Conservation (phyloP, 1,284 basidiomycete species). For the Gastroboletus turbinatus region DNA sequence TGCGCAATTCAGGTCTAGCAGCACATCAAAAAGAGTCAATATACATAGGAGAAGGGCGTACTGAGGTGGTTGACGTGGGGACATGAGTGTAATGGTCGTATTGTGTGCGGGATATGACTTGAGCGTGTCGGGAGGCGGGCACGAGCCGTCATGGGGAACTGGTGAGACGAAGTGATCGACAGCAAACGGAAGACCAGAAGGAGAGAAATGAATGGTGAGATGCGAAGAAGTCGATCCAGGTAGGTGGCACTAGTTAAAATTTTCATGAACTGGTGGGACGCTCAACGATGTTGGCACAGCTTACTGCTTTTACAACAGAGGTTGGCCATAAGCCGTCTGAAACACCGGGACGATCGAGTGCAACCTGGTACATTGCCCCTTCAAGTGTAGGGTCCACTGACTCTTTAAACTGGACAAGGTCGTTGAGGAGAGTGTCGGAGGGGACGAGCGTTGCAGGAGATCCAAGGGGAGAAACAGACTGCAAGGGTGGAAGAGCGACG, state of each 20-base stretch:
- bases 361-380: slow-evolving; percentile 69
- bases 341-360: slow-evolving; percentile 58
- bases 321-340: slow-evolving; percentile 55
- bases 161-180: slow-evolving; percentile 71
- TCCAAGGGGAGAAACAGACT: slow-evolving; percentile 26
- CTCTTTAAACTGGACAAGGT: slow-evolving; percentile 44
- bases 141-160: slow-evolving; percentile 62
- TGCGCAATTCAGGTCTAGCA: slow-evolving; percentile 60
- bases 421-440: slow-evolving; percentile 42
- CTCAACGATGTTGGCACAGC: slow-evolving; percentile 33
- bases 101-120: slow-evolving; percentile 42
- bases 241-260: slow-evolving; percentile 57
- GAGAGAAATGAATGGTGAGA: slow-evolving; percentile 56
- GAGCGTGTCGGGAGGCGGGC: slow-evolving; percentile 36
- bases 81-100: slow-evolving; percentile 51
- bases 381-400: slow-evolving; percentile 37
- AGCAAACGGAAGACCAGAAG: slow-evolving; percentile 51
- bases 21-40: slow-evolving; percentile 5
- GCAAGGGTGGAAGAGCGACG: slow-evolving; percentile 32
- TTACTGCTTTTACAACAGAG: slow-evolving; percentile 70
- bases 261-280: slow-evolving; percentile 9
- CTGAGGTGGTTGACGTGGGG: slow-evolving; percentile 55
- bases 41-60: slow-evolving; percentile 35
- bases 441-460: slow-evolving; percentile 31
- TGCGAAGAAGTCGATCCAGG: slow-evolving; percentile 49